Percentiles rank a stretch among this genome's conserved stretches.
Conservation (phyloP, 2,329 filamentous ascomycete genomes). For the Paramyrothecium roridum region DNA sequence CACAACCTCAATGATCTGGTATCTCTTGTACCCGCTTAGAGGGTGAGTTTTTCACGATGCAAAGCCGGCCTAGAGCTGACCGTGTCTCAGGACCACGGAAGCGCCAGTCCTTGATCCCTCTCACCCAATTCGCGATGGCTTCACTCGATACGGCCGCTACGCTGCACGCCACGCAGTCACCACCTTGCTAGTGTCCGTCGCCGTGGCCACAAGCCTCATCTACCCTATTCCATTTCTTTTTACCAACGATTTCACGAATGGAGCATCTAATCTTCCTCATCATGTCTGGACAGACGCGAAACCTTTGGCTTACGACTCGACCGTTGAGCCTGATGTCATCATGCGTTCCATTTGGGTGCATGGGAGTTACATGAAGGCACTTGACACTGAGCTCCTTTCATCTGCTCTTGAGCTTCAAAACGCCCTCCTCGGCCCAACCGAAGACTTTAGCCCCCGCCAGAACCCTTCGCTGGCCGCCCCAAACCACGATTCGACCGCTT, state of each 20-base stretch:
- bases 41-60: conserved; percentile 51
- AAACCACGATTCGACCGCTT: conserved; percentile 26
- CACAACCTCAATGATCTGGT: conserved; percentile 65
- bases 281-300: conserved; percentile 79
- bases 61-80: neutral
- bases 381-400: conserved; percentile 62
- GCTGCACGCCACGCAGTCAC: conserved; percentile 71
- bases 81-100: conserved; percentile 62
- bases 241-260: conserved; percentile 67
- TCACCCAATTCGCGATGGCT: conserved; percentile 63
- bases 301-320: conserved; percentile 51
- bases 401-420: conserved; percentile 69
- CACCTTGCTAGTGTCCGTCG: conserved; percentile 71
- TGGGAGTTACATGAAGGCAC: conserved; percentile 74
- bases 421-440: conserved; percentile 60
- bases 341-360: conserved; percentile 83
- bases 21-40: conserved; percentile 72
- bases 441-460: conserved; percentile 49
- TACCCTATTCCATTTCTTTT: conserved; percentile 76
- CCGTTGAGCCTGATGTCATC: conserved; percentile 64
- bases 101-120: conserved; percentile 61
- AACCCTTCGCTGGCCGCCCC: neutral
- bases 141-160: conserved; percentile 67
- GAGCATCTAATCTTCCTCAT: conserved; percentile 68
- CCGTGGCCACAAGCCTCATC: conserved; percentile 65